A percentile compares a stretch with the other conserved stretches of the same genome.
Conservation (phyloP, 805 yeast species). For the Kluyveromyces lactis region DNA sequence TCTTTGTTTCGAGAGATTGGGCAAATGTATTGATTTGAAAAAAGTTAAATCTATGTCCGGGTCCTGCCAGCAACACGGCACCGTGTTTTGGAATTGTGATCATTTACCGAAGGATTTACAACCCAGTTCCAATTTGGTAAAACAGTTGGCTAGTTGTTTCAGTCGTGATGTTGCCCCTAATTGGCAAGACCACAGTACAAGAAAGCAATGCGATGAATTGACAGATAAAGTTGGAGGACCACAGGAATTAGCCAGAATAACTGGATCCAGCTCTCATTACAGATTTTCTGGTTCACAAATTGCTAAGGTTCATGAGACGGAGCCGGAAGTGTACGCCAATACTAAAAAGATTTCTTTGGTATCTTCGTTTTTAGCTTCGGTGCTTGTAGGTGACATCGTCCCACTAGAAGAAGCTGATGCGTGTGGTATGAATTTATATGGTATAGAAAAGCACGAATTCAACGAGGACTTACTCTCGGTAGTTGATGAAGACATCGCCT, state of each 20-base stretch:
- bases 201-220: conserved; percentile 51
- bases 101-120: conserved; percentile 33
- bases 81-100: conserved; percentile 66
- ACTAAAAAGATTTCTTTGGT: conserved; percentile 65
- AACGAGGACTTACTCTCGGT: conserved; percentile 45
- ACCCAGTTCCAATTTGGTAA: conserved; percentile 31
- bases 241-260: conserved; percentile 46
- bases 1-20: conserved; percentile 39
- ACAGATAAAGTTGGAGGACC: conserved; percentile 58
- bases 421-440: conserved; percentile 89
- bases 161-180: conserved; percentile 67
- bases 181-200: conserved; percentile 94
- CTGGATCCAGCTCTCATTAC: conserved; percentile 85
- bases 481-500: conserved; percentile 22
- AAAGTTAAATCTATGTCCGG: conserved; percentile 66
- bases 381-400: conserved; percentile 56
- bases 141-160: conserved; percentile 48
- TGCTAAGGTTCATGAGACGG: conserved; percentile 50
- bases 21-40: conserved; percentile 52
- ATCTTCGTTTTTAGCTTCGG: conserved; percentile 67
- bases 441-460: conserved; percentile 49
- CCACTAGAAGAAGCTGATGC: conserved; percentile 78
- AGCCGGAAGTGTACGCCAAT: conserved; percentile 42
- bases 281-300: conserved; percentile 92
- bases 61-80: conserved; percentile 89